These are phyloP conservation scores for Chaetomiaceae sp. DNA, from an alignment of 2,329 filamentous ascomycete genomes.

Conservation along the genomic window DNA sequence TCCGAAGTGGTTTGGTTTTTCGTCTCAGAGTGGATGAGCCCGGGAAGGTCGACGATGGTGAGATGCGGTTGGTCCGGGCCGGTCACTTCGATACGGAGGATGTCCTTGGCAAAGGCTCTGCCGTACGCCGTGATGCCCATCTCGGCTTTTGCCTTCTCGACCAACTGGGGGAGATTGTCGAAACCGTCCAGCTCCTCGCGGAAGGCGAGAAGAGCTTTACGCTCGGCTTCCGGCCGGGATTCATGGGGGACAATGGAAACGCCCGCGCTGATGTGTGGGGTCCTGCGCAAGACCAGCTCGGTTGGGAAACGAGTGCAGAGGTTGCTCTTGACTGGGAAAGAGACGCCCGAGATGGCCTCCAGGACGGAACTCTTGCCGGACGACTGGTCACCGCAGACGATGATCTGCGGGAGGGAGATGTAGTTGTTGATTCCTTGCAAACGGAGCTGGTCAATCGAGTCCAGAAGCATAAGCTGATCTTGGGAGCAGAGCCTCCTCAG, in stretches of 20 bases:
- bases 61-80: constrained; percentile 43
- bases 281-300: constrained; percentile 23
- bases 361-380: constrained; percentile 51
- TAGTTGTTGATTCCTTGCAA: constrained; percentile 35
- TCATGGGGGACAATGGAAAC: constrained; percentile 25
- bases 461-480: constrained; percentile 16
- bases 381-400: constrained; percentile 59
- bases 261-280: constrained; percentile 10
- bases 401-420: constrained; percentile 43
- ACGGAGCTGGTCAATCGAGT: constrained; percentile 35
- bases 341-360: constrained; percentile 22
- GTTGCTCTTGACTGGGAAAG: constrained; percentile 22
- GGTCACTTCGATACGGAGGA: constrained; percentile 39
- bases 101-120: constrained; percentile 36
- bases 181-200: constrained; percentile 8
- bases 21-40: constrained; percentile 42
- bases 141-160: constrained; percentile 30
- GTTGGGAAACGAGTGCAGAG: constrained; percentile 25
- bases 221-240: constrained; percentile 15
- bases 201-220: constrained; percentile 15
- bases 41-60: constrained; percentile 50
- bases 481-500: constrained; percentile 22
- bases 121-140: constrained; percentile 42
- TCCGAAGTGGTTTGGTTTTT: constrained; percentile 38
- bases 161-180: constrained; percentile 21